Evolutionary conservation across 2,329 filamentous ascomycete species (phyloP).

Genomic region (Epichloe hybrida): DNA sequence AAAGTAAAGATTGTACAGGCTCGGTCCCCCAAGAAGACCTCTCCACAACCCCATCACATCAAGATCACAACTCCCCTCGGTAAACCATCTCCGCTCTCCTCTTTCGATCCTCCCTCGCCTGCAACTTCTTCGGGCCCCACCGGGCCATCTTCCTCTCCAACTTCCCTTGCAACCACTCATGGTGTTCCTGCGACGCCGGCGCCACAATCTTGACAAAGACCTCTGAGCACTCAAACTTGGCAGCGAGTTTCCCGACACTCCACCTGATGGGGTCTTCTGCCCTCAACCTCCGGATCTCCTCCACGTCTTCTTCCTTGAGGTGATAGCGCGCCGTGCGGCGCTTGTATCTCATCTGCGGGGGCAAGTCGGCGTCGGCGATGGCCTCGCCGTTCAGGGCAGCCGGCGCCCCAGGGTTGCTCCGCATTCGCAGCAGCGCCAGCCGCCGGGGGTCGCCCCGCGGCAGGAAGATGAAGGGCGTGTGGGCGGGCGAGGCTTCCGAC

Average conservation of each 20-base stretch:
- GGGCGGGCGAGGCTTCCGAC: constrained; percentile 40
- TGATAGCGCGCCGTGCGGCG: constrained; percentile 32
- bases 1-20: not conserved
- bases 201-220: constrained; percentile 47
- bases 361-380: constrained; percentile 13
- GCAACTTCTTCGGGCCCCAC: constrained; percentile 42
- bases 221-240: constrained; percentile 40
- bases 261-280: constrained; percentile 38
- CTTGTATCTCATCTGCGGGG: constrained; percentile 22
- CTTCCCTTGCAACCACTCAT: constrained; percentile 29
- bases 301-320: constrained; percentile 40
- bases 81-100: constrained; percentile 40
- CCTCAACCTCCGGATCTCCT: constrained; percentile 45
- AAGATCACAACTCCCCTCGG: constrained; percentile 33
- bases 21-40: not conserved
- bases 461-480: constrained; percentile 56
- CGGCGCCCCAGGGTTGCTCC: constrained; percentile 20
- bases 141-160: constrained; percentile 34
- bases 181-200: constrained; percentile 34
- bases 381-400: constrained; percentile 6
- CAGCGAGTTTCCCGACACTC: constrained; percentile 39
- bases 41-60: not conserved
- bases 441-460: constrained; percentile 42
- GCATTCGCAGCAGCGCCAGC: constrained; percentile 31
- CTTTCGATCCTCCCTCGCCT: constrained; percentile 41